Base-by-base conservation (phyloP, 768 basidiomycete genomes). In the Suillus placidus region DNA sequence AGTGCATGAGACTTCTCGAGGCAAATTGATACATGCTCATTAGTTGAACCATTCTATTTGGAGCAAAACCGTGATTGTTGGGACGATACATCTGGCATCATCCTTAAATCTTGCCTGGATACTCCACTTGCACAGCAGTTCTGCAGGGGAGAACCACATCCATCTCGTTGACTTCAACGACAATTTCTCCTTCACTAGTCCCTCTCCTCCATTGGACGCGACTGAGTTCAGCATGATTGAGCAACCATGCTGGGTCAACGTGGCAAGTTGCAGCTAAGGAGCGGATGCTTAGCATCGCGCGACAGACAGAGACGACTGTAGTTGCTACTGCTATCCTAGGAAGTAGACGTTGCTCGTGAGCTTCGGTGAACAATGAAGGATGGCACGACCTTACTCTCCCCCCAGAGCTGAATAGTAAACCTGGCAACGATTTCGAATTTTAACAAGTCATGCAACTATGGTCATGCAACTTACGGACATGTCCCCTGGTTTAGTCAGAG, bases 161-260 rank as follows among this genome's bases (percentile, higher is more conserved):
- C 56, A 58, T 58, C 23, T 40, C 38, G 10, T 6, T 23, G n/a
- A 64, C 38, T 58, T 71, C 73, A 26, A 73, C 73, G 20, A 72
- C n/a, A 26, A 83, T 71, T 65, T 82, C 82, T n/a, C 80, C 78
- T 49, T 79, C 78, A 38, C 68, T 75, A 7, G 67, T 67, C 4
- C 81, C 82, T 16, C 35, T 71, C 34, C 74, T 76, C 79, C 80
- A 82, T 1, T 69, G 75, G 5, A 84, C 77, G n/a, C 83, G 80
- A 51, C 78, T 80, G 34, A 85, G 74, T 70, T 85, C 82, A 7
- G 80, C 77, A 68, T 81, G 77, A 69, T 76, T 83, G 35, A 85
- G 76, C 10, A 84, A 72, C 82, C 80, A 83, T 13, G 76, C 74
- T 3, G 80, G 76, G 40, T 81, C 79, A 8, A 83, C 79, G 35